Evolutionary conservation across 495 filamentous ascomycete species (phyloP).

Genomic region (Daldinia childiae): DNA sequence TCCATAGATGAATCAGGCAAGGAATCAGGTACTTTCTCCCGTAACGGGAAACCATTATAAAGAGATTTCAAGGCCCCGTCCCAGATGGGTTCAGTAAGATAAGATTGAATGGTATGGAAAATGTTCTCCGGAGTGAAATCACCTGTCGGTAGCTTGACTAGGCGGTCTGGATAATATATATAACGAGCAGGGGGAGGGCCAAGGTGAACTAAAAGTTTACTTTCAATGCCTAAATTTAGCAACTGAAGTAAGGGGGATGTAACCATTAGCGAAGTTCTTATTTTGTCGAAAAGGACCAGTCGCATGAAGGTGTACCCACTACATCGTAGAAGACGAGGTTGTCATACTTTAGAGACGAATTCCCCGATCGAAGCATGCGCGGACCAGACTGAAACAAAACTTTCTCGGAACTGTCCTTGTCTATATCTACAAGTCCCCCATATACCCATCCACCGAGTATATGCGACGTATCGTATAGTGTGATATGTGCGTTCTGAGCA

Average conservation of each 20-base stretch:
- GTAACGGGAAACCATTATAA: slow-evolving; percentile 13
- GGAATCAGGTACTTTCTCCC: neutral
- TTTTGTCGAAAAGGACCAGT: neutral
- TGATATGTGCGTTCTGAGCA: slow-evolving; percentile 65
- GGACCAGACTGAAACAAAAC: slow-evolving; percentile 89
- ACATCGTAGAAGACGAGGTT: slow-evolving; percentile 56
- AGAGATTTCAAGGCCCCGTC: slow-evolving; percentile 58
- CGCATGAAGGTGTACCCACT: slow-evolving; percentile 43
- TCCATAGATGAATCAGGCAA: neutral
- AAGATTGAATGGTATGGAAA: slow-evolving; percentile 38
- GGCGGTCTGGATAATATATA: slow-evolving; percentile 90
- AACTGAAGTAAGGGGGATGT: slow-evolving; percentile 54
- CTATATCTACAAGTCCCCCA: slow-evolving; percentile 70
- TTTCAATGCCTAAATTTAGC: slow-evolving; percentile 65
- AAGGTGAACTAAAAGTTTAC: slow-evolving; percentile 65
- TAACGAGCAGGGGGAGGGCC: slow-evolving; percentile 70
- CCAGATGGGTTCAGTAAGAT: slow-evolving; percentile 72
- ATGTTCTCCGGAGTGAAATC: slow-evolving; percentile 31
- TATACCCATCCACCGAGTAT: slow-evolving; percentile 86
- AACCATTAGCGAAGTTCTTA: slow-evolving; percentile 7
- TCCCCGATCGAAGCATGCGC: slow-evolving; percentile 72
- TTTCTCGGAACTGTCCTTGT: slow-evolving; percentile 50
- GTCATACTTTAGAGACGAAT: slow-evolving; percentile 44
- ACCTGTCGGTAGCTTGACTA: slow-evolving; percentile 73
- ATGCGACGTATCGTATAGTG: slow-evolving; percentile 76